Percentiles rank a stretch among this genome's conserved stretches.
Evolutionary conservation across 192 early-diverging fungal genomes (phyloP).

Genomic region (Backusella westeae): DNA sequence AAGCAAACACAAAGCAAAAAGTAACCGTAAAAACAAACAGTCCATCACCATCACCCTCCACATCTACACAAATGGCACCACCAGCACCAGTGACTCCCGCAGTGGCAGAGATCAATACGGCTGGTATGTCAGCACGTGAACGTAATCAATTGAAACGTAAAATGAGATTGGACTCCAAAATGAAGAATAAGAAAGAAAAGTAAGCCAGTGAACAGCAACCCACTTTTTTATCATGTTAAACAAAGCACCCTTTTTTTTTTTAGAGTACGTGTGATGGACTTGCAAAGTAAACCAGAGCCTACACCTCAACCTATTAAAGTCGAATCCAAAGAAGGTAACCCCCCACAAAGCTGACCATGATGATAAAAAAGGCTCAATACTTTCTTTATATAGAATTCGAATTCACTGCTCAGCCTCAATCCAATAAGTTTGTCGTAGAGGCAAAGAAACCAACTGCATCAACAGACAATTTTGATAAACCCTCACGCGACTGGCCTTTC

Average conservation of each 20-base stretch:
- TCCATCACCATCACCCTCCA: constrained; percentile 19
- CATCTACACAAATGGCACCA: constrained; percentile 1
- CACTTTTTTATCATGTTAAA: not conserved
- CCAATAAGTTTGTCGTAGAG: constrained; percentile 67
- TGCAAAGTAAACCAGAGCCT: constrained; percentile 26
- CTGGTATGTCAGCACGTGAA: constrained; percentile 87
- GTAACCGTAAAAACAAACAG: not conserved
- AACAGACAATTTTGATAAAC: constrained; percentile 26
- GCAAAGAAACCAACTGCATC: constrained; percentile 47
- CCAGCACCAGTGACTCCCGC: constrained; percentile 32
- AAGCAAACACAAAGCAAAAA: constrained; percentile 13
- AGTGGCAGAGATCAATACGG: constrained; percentile 57
- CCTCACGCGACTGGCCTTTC: constrained; percentile 52
- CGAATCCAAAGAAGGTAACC: constrained; percentile 26
- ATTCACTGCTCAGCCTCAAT: constrained; percentile 58
- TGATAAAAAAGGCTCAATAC: not conserved
- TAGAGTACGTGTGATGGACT: constrained; percentile 45
- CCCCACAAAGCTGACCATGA: not conserved
- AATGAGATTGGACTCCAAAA: constrained; percentile 71
- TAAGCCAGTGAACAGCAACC: constrained; percentile 29
- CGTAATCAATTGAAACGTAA: constrained; percentile 88
- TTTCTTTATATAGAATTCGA: constrained; percentile 33
- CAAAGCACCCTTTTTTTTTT: not conserved
- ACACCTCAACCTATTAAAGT: constrained; percentile 34
- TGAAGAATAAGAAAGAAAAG: constrained; percentile 70